Conservation (phyloP, 176 grass and related monocot genomes). For the Musa troglodytarum region DNA sequence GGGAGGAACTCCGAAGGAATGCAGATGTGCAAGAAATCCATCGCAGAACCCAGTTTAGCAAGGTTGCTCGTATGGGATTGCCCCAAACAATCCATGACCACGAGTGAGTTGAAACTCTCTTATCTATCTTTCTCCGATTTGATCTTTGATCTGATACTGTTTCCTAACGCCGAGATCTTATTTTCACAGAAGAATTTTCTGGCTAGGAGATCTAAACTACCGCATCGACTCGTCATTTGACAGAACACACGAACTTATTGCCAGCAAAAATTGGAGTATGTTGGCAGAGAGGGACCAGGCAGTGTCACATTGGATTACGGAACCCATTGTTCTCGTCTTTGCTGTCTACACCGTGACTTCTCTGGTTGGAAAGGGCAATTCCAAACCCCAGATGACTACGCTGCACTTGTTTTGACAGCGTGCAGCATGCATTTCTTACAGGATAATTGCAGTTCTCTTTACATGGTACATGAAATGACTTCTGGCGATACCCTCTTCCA, state of each 20-base stretch:
- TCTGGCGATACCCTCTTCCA: constrained; percentile 1
- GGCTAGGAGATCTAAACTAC: constrained; percentile 90
- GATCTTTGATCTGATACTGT: background rate
- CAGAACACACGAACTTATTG: constrained; percentile 45
- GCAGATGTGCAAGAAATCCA: constrained; percentile 86
- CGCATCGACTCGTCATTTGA: constrained; percentile 69
- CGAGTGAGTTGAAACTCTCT: constrained; percentile 37
- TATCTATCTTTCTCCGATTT: no score
- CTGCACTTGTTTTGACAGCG: no score
- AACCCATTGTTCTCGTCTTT: no score
- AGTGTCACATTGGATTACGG: no score
- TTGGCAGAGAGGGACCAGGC: constrained; percentile 72
- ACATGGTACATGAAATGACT: background rate
- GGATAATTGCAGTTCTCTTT: background rate
- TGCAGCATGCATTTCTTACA: background rate
- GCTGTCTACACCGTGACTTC: no score
- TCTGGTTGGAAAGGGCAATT: no score
- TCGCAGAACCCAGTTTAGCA: constrained; percentile 51
- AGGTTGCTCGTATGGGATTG: constrained; percentile 13
- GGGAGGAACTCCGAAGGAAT: constrained; percentile 50
- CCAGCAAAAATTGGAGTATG: constrained; percentile 31
- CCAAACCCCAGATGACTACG: no score
- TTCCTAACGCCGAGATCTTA: background rate
- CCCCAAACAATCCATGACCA: constrained; percentile 63
- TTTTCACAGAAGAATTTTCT: constrained; percentile 69